These are phyloP conservation scores for Lathyrus oleraceus DNA, from an alignment of 306 rosid genomes.

Conservation along the genomic window DNA sequence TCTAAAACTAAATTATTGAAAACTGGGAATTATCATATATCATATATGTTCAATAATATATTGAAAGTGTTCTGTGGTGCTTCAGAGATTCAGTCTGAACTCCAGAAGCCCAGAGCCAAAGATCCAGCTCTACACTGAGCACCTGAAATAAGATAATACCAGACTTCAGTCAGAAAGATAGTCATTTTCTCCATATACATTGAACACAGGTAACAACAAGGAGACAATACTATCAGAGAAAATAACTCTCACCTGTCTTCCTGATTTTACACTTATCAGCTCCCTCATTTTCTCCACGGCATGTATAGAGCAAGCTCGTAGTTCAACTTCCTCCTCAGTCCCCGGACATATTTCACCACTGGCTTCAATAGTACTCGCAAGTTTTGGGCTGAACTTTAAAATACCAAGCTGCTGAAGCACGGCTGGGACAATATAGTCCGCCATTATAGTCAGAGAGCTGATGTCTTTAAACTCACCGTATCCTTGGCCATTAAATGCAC, in stretches of 20 bases:
- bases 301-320: constrained; percentile 87
- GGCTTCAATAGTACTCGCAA: constrained; percentile 65
- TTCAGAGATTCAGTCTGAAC: constrained; percentile 64
- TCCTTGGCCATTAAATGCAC: constrained; percentile 76
- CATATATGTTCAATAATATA: constrained; percentile 61
- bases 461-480: constrained; percentile 87
- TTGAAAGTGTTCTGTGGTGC: constrained; percentile 93
- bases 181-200: not conserved
- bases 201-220: not conserved
- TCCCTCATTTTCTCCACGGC: constrained; percentile 98
- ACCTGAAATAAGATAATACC: constrained; percentile 56
- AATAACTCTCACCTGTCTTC: constrained; percentile 62
- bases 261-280: constrained; percentile 66
- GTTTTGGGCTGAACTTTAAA: constrained; percentile 72
- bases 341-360: constrained; percentile 80
- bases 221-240: not conserved
- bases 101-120: constrained; percentile 98
- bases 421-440: constrained; percentile 95
- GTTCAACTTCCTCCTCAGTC: constrained; percentile 95
- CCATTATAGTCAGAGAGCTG: constrained; percentile 85
- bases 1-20: constrained; percentile 21
- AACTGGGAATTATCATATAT: constrained; percentile 24
- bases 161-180: constrained; percentile 21
- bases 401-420: constrained; percentile 85
- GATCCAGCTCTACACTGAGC: constrained; percentile 96